Evolutionary conservation across 1,284 basidiomycete species (phyloP).

Genomic region (Rhodotorula sp.): DNA sequence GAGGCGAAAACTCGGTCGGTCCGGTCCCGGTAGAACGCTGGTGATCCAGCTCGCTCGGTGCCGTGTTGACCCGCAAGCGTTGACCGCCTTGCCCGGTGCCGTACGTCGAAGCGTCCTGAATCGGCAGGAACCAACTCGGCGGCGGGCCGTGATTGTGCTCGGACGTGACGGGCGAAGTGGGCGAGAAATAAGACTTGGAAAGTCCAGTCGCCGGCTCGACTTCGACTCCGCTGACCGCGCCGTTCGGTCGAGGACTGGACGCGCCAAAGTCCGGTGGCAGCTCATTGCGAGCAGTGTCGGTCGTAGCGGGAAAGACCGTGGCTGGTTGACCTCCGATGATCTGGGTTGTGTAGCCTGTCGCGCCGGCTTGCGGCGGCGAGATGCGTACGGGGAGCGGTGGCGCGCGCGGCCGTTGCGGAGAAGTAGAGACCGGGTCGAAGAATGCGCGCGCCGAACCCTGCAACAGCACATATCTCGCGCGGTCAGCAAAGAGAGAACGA

Average conservation of each 20-base stretch:
- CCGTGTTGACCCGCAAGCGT: conserved; percentile 17
- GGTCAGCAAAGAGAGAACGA: neutral
- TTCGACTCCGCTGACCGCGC: no score
- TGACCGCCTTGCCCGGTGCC: conserved; percentile 1
- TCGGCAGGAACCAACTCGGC: conserved; percentile 15
- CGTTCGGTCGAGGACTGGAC: conserved; percentile 3
- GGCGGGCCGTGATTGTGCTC: neutral
- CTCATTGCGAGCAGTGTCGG: neutral
- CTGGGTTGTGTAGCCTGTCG: conserved; percentile 6
- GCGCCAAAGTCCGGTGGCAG: conserved; percentile 38
- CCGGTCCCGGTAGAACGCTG: neutral
- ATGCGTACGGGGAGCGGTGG: conserved; percentile 8
- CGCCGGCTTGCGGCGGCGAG: neutral
- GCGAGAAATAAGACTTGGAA: conserved; percentile 18
- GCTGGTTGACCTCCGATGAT: conserved; percentile 32
- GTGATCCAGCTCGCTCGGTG: neutral
- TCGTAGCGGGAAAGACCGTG: conserved; percentile 16
- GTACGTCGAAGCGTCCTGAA: conserved; percentile 19
- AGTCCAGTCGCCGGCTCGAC: neutral
- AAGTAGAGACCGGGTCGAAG: conserved; percentile 34
- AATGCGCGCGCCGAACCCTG: conserved; percentile 20
- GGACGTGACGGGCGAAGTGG: conserved; percentile 10
- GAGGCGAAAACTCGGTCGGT: neutral
- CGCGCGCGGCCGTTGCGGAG: conserved; percentile 25
- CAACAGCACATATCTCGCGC: neutral